Evolutionary conservation across 2,329 filamentous ascomycete genomes (phyloP).

Genomic region (Dactylellina leptospora): DNA sequence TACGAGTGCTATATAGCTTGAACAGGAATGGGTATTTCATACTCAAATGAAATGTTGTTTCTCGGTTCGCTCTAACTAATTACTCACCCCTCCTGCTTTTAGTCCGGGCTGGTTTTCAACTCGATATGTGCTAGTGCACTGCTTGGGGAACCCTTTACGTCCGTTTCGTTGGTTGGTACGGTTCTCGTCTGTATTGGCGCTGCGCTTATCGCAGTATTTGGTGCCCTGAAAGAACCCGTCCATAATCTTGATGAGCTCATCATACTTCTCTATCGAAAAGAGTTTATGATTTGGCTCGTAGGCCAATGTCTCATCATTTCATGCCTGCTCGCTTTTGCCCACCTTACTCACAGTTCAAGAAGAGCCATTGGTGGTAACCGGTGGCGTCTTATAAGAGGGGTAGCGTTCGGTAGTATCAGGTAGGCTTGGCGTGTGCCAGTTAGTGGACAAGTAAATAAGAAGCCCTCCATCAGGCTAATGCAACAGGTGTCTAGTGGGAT

Average conservation of each 20-base stretch:
- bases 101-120: conserved; percentile 95
- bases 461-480: not conserved
- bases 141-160: conserved; percentile 90
- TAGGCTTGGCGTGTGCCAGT: conserved; percentile 19
- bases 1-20: too few relatives aligned
- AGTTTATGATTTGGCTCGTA: conserved; percentile 90
- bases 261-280: conserved; percentile 73
- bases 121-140: conserved; percentile 95
- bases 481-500: conserved; percentile 71
- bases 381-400: conserved; percentile 72
- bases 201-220: conserved; percentile 91
- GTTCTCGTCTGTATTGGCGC: conserved; percentile 86
- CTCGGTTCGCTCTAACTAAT: not conserved
- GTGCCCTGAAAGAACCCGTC: conserved; percentile 89
- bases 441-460: not conserved
- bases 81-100: not conserved
- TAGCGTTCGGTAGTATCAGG: conserved; percentile 84
- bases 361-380: conserved; percentile 65
- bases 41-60: too few relatives aligned
- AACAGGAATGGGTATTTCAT: too few relatives aligned
- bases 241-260: conserved; percentile 86
- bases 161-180: conserved; percentile 90
- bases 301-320: conserved; percentile 78
- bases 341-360: conserved; percentile 47
- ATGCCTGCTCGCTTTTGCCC: conserved; percentile 63